Base-by-base conservation (phyloP, 352 stramenopile species). In the Globisporangium okanoganense region DNA sequence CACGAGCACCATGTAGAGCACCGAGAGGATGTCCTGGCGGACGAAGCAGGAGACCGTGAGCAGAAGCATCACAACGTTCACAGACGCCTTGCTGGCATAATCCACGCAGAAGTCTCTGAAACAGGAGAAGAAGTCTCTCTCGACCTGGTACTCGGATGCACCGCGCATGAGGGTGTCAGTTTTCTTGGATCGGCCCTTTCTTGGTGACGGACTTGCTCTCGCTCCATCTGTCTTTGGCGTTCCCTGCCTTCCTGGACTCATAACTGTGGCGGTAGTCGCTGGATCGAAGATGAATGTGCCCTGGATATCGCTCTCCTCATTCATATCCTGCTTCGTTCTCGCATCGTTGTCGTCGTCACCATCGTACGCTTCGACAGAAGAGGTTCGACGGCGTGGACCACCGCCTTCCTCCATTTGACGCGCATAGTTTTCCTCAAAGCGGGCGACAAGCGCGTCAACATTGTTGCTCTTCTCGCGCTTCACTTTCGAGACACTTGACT, bases 11-110 rank as follows among this genome's bases (percentile, higher is more conserved):
- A 95, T 79, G 65, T 92, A 94, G 36, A 81, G 38, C 31, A 94
- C 72, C 14, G 86, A 87, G 36, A 94, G 75, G 18, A 90, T 61
- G 52, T 93, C 84, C 64, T 84, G 77, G 53, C 90, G 86, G 1
- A 90, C 69, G 59, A 95, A 95, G 48, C 78, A 77, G 20, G 86
- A 90, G n/a, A 90, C 71, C 48, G 82, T 88, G 8, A 95, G 58
- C 59, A 89, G 52, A 2, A 94, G 64, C 72, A 90, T 92, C 47
- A 90, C 73, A 2, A 91, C 64, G 51, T 90, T 92, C 35, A 95
- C 82, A 0, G 80, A 90, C 25, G 82, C 79, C 31, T 88, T 87
- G 50, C 75, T 85, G 10, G 83, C 83, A 63, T 93, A 91, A 44
- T 75, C 80, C 44, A 82, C 75, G 40, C 81, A 83, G 45, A 93